Percentiles rank a stretch among this genome's conserved stretches.
phyloP scores from a whole-genome alignment of 2,329 filamentous ascomycete species.

The Escovopsis sp. region DNA sequence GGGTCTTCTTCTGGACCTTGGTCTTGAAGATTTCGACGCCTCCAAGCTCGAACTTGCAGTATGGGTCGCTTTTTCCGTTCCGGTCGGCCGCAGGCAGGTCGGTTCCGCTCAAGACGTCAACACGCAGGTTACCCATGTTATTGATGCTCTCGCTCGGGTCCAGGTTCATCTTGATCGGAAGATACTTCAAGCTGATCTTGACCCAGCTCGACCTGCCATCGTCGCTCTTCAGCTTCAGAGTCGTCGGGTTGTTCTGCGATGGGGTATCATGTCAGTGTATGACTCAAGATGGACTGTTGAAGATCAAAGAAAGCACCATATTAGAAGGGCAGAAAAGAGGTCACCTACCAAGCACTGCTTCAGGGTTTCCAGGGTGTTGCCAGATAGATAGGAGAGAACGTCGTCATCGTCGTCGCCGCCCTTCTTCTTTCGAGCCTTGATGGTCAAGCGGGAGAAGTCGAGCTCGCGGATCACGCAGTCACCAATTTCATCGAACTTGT shows the following conservation, averaged over 20 bases:
- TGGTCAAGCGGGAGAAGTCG: slow-evolving; percentile 86
- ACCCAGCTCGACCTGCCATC: slow-evolving; percentile 64
- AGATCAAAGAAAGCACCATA: neutral
- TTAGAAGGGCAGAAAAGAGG: too few species aligned
- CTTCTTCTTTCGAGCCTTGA: slow-evolving; percentile 64
- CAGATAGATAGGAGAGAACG: slow-evolving; percentile 66
- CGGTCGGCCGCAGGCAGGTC: slow-evolving; percentile 88
- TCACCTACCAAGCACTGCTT: slow-evolving; percentile 69
- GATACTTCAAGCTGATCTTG: slow-evolving; percentile 85
- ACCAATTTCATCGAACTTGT: slow-evolving; percentile 79
- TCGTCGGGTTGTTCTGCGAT: slow-evolving; percentile 69
- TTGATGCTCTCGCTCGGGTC: slow-evolving; percentile 96
- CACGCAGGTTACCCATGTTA: slow-evolving; percentile 89
- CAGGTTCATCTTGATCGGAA: slow-evolving; percentile 85
- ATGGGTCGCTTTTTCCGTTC: slow-evolving; percentile 94
- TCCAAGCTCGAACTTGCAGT: slow-evolving; percentile 86
- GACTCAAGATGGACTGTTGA: too few species aligned
- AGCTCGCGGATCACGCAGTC: slow-evolving; percentile 93
- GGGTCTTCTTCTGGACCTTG: slow-evolving; percentile 90
- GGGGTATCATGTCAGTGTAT: too few species aligned
- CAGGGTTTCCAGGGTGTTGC: slow-evolving; percentile 73
- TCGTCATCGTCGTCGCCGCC: slow-evolving; percentile 55
- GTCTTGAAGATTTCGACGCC: slow-evolving; percentile 88
- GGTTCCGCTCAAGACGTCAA: slow-evolving; percentile 77
- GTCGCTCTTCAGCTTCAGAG: slow-evolving; percentile 62